Conservation (phyloP, 805 yeast species). For the Jamesozyma piceae region DNA sequence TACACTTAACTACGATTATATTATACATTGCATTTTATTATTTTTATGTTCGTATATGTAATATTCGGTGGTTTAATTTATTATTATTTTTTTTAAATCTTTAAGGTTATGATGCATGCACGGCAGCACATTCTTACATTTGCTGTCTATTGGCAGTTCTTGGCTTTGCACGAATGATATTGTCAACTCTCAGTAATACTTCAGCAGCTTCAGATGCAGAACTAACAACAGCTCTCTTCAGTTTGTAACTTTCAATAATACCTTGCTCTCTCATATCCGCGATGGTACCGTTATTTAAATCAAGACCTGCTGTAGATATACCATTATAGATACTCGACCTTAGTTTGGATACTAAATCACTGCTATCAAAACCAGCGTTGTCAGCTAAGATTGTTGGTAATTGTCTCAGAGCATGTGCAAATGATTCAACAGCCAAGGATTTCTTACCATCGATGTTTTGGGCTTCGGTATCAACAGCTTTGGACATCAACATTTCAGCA, state of each 20-base stretch:
- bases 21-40: background rate
- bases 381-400: conserved; percentile 93
- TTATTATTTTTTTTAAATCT: background rate
- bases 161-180: conserved; percentile 93
- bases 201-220: conserved; percentile 98
- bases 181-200: conserved; percentile 88
- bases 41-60: background rate
- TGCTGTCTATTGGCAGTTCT: conserved; percentile 84
- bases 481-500: conserved; percentile 92
- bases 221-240: conserved; percentile 87
- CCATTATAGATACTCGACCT: conserved; percentile 84
- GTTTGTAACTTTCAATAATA: conserved; percentile 82
- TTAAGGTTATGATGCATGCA: background rate
- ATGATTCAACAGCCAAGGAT: conserved; percentile 88
- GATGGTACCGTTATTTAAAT: conserved; percentile 70
- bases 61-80: background rate
- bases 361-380: conserved; percentile 93
- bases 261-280: conserved; percentile 94
- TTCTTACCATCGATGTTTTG: conserved; percentile 89
- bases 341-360: conserved; percentile 82
- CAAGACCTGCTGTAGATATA: conserved; percentile 82
- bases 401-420: conserved; percentile 88
- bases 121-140: conserved; percentile 14
- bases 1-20: too few species aligned
- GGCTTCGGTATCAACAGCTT: conserved; percentile 88